These are phyloP conservation scores for Chlamydomonas sp. DNA, from an alignment of 139 green algal genomes.

Conservation along the genomic window DNA sequence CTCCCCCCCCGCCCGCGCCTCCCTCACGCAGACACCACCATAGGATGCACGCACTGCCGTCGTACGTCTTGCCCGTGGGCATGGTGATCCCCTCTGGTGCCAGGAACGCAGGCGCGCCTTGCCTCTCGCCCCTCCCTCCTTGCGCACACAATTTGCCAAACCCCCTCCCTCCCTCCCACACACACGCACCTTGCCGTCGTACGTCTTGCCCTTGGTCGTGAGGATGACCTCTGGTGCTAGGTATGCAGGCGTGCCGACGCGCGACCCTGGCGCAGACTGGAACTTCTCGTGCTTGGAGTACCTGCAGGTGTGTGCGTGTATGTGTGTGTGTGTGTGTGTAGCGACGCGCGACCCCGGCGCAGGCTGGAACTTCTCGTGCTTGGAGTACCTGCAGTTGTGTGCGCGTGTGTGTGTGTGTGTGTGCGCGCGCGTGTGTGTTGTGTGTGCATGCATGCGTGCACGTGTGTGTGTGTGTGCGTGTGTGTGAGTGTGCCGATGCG, in stretches of 20 bases:
- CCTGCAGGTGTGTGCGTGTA: background rate
- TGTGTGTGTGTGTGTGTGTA: background rate
- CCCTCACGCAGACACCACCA: slow-evolving; percentile 27
- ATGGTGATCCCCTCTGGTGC: slow-evolving; percentile 91
- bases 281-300: slow-evolving; percentile 81
- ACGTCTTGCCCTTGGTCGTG: slow-evolving; percentile 73
- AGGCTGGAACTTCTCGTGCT: too few species aligned
- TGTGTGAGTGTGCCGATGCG: too few species aligned
- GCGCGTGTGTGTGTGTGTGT: too few species aligned
- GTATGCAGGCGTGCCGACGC: slow-evolving; percentile 96
- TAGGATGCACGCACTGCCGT: too few species aligned
- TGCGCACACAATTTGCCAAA: too few species aligned
- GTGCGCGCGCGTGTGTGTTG: too few species aligned
- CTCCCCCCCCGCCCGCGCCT: too few species aligned
- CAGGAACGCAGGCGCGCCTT: slow-evolving; percentile 95
- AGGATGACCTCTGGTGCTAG: slow-evolving; percentile 94
- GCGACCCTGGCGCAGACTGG: slow-evolving; percentile 65
- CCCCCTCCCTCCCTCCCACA: background rate
- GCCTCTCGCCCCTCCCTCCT: background rate
- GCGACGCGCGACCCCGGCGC: too few species aligned
- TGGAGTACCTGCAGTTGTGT: too few species aligned
- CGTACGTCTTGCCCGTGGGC: slow-evolving; percentile 75
- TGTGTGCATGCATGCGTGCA: too few species aligned
- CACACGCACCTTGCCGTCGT: slow-evolving; percentile 71
- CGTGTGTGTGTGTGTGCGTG: too few species aligned